Percentiles rank a stretch among this genome's conserved stretches.
Conservation (phyloP, 148 eudicot genomes). For the Pharnaceum exiguum region DNA sequence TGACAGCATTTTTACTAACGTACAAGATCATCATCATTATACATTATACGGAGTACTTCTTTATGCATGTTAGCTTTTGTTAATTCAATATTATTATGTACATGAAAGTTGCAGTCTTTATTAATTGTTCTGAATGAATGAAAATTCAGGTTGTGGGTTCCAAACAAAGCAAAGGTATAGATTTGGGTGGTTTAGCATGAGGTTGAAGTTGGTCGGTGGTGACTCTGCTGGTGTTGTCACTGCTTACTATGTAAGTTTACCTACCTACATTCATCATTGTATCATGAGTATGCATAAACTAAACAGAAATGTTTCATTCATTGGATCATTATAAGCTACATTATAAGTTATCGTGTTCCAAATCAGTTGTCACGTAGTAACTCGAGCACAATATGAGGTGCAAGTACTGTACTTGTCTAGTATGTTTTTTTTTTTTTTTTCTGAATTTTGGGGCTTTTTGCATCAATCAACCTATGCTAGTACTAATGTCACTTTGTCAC, state of each 20-base stretch:
- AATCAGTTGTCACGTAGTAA: too few relatives aligned
- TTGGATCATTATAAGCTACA: too few relatives aligned
- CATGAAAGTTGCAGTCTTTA: neutral
- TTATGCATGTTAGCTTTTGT: neutral
- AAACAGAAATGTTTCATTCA: neutral
- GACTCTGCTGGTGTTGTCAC: conserved; percentile 97
- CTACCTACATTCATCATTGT: neutral
- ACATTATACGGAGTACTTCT: neutral
- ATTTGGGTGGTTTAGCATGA: conserved; percentile 99
- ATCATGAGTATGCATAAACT: conserved; percentile 1
- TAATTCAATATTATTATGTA: neutral
- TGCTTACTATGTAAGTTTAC: conserved; percentile 75
- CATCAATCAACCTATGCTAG: too few relatives aligned
- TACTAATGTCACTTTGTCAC: too few relatives aligned
- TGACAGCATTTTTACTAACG: neutral
- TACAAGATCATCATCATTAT: neutral
- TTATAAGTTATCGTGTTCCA: too few relatives aligned
- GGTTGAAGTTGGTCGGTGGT: conserved; percentile 76
- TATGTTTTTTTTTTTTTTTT: too few relatives aligned
- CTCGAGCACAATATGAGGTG: too few relatives aligned
- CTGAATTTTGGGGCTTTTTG: too few relatives aligned
- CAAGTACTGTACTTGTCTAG: too few relatives aligned
- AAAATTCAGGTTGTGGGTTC: conserved; percentile 81
- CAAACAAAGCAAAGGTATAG: conserved; percentile 79
- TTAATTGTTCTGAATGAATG: neutral